Conservation (phyloP, 2,329 filamentous ascomycete genomes). For the Aspergillus hortae region DNA sequence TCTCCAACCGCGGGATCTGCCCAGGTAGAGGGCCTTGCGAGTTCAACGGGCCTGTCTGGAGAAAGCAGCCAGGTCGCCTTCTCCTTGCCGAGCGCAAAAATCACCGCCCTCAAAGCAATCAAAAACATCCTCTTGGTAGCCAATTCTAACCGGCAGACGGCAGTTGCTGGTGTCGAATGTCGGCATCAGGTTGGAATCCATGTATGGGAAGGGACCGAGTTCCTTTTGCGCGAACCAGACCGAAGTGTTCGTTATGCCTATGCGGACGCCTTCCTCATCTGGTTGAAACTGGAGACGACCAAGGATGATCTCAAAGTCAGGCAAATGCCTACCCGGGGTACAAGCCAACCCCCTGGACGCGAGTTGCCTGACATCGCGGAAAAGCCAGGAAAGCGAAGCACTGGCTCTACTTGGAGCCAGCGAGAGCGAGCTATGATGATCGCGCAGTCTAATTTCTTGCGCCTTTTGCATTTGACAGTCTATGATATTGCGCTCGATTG, state of each 20-base stretch:
- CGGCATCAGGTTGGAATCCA: constrained; percentile 73
- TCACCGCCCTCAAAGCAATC: constrained; percentile 70
- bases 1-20: constrained; percentile 47
- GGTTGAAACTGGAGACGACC: constrained; percentile 78
- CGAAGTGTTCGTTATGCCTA: constrained; percentile 79
- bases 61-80: constrained; percentile 46
- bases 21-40: constrained; percentile 45
- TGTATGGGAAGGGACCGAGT: constrained; percentile 95
- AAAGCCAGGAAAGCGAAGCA: constrained; percentile 56
- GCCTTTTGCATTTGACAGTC: constrained; percentile 78
- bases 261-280: constrained; percentile 75
- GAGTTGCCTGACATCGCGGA: constrained; percentile 37
- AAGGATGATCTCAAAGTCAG: constrained; percentile 61
- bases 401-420: constrained; percentile 61
- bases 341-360: constrained; percentile 42
- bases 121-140: constrained; percentile 80
- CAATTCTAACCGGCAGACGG: constrained; percentile 61
- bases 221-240: constrained; percentile 78
- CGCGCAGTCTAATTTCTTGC: constrained; percentile 67
- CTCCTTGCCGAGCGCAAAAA: constrained; percentile 59
- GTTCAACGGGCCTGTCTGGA: constrained; percentile 40
- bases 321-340: constrained; percentile 51
- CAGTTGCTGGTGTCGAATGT: constrained; percentile 60
- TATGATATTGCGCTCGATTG: constrained; percentile 81
- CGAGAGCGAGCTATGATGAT: constrained; percentile 56